Conservation (phyloP, 495 filamentous ascomycete genomes). For the Xylaria bambusicola region DNA sequence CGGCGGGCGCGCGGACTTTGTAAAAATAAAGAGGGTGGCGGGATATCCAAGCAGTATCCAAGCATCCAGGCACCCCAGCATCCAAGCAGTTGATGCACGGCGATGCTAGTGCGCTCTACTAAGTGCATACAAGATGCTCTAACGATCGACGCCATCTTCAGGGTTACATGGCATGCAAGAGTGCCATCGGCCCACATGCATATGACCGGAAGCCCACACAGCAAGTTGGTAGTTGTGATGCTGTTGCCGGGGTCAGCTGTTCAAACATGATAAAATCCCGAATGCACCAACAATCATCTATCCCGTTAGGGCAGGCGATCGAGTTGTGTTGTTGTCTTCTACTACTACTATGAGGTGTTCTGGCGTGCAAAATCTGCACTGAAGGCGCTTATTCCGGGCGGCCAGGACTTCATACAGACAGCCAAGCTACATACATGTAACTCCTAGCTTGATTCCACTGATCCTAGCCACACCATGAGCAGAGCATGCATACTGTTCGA, state of each 20-base stretch:
- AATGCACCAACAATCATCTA: conserved; percentile 16
- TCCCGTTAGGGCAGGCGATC: not conserved
- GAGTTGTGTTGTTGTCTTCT: too few relatives aligned
- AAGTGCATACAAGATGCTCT: not conserved
- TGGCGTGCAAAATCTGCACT: too few relatives aligned
- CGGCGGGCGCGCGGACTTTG: not conserved
- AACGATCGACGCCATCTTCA: conserved; percentile 6
- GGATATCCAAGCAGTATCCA: conserved; percentile 6
- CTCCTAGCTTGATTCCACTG: not conserved
- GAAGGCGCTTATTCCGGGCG: not conserved
- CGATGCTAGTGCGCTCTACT: too few relatives aligned
- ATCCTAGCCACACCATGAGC: not conserved
- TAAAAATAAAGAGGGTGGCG: conserved; percentile 2
- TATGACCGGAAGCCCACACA: conserved; percentile 13
- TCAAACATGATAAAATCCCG: conserved; percentile 11
- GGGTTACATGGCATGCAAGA: conserved; percentile 21
- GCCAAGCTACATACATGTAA: too few relatives aligned
- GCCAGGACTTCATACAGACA: not conserved
- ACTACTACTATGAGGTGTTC: too few relatives aligned
- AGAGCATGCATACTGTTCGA: not conserved
- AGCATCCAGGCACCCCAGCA: too few relatives aligned
- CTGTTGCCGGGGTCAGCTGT: conserved; percentile 4
- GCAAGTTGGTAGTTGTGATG: not conserved
- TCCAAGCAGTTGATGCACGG: too few relatives aligned
- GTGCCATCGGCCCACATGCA: conserved; percentile 15